Evolutionary conservation across 106 monocot species (phyloP).

Genomic region (Dactylorhiza incarnata): DNA sequence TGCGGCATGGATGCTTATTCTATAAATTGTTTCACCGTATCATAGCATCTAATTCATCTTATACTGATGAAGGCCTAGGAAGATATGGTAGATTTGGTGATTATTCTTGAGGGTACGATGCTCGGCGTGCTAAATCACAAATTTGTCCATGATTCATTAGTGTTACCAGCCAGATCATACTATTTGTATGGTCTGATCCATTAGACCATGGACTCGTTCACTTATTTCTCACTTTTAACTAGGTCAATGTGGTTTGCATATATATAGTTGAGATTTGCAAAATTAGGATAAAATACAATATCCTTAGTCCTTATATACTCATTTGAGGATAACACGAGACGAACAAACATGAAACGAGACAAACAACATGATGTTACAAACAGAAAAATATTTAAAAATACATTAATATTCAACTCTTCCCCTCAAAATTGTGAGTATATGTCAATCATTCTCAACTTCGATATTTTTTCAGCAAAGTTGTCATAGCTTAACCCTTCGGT

Average conservation of each 20-base stretch:
- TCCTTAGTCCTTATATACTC: too few species aligned
- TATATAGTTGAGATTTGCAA: too few species aligned
- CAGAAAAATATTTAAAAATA: too few species aligned
- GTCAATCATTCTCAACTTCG: too few species aligned
- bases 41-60: not conserved
- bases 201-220: not conserved
- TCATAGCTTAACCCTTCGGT: too few species aligned
- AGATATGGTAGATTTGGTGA: not conserved
- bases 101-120: not conserved
- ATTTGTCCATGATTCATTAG: not conserved
- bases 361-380: too few species aligned
- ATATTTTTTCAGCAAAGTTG: too few species aligned
- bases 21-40: not conserved
- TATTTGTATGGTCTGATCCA: not conserved
- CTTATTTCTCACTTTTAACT: not conserved
- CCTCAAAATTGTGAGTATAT: too few species aligned
- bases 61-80: not conserved
- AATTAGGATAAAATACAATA: too few species aligned
- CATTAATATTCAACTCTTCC: too few species aligned
- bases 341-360: too few species aligned
- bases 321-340: too few species aligned
- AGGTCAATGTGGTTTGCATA: not conserved
- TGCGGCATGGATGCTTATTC: not conserved
- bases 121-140: not conserved
- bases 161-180: not conserved